A percentile compares a stretch with the other conserved stretches of the same genome.
Evolutionary conservation across 169 alveolate species (phyloP).

Genomic region (Cryptosporidium ubiquitum): DNA sequence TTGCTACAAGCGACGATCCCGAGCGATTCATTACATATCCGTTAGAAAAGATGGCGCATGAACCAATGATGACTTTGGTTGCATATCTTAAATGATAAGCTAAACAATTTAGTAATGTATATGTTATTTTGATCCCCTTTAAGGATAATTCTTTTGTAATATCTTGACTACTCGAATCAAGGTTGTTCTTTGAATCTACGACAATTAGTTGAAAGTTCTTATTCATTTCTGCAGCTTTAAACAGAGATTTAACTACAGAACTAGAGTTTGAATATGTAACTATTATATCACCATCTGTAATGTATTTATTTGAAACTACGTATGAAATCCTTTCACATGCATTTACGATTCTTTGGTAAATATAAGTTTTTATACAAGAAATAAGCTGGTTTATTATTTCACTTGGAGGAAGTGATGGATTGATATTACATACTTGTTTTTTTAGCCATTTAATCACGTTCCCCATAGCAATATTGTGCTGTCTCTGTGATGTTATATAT

Average conservation of each 20-base stretch:
- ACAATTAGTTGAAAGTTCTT: constrained; percentile 47
- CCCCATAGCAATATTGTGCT: constrained; percentile 81
- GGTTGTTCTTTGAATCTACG: constrained; percentile 36
- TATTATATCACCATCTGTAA: constrained; percentile 41
- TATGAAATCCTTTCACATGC: constrained; percentile 64
- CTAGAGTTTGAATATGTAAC: constrained; percentile 62
- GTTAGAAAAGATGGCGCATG: constrained; percentile 62
- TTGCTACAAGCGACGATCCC: constrained; percentile 57
- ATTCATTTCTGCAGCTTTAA: constrained; percentile 49
- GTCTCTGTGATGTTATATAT: constrained; percentile 78
- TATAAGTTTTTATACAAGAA: constrained; percentile 30
- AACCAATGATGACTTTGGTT: constrained; percentile 56
- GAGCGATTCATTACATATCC: constrained; percentile 72
- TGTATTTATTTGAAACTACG: constrained; percentile 34
- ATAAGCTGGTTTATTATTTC: constrained; percentile 62
- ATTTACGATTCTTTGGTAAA: constrained; percentile 45
- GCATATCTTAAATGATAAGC: constrained; percentile 50
- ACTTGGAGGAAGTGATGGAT: constrained; percentile 51
- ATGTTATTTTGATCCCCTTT: constrained; percentile 42
- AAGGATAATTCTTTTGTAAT: constrained; percentile 32
- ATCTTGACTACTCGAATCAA: constrained; percentile 29
- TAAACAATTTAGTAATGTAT: constrained; percentile 52
- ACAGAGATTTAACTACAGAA: constrained; percentile 40
- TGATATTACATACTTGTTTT: constrained; percentile 40
- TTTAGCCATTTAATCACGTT: constrained; percentile 81